Evolutionary conservation across 768 basidiomycete genomes (phyloP).

Genomic region (Lyophyllum semitale): DNA sequence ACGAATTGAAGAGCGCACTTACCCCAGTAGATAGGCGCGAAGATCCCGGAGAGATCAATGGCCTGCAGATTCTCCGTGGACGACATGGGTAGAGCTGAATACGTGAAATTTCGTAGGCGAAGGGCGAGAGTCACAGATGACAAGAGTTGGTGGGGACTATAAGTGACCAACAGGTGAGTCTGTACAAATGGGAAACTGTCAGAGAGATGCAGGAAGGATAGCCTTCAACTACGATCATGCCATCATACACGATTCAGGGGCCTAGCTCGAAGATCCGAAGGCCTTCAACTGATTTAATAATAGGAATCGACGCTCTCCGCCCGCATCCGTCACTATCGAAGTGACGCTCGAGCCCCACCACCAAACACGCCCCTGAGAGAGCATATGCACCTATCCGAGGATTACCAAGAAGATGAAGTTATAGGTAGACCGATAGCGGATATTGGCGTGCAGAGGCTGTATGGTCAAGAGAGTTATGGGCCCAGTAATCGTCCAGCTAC

Average conservation of each 20-base stretch:
- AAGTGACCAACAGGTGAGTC: not conserved
- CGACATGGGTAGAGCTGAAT: not conserved
- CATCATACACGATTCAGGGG: not conserved
- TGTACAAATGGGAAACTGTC: not conserved
- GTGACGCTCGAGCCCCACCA: too few relatives aligned
- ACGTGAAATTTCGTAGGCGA: not conserved
- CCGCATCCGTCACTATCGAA: not conserved
- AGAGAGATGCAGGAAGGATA: not conserved
- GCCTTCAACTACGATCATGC: not conserved
- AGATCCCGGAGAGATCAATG: slow-evolving; percentile 25
- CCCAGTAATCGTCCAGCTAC: too few relatives aligned
- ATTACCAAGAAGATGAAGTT: too few relatives aligned
- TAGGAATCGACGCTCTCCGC: not conserved
- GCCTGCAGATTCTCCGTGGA: not conserved
- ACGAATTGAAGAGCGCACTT: not conserved
- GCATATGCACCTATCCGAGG: too few relatives aligned
- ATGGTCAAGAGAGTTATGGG: too few relatives aligned
- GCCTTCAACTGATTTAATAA: not conserved
- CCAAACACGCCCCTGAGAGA: too few relatives aligned
- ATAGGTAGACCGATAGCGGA: too few relatives aligned
- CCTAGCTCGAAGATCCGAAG: not conserved
- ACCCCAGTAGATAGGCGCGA: slow-evolving; percentile 38
- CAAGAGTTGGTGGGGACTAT: not conserved
- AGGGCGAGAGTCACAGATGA: not conserved
- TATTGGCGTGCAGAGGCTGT: too few relatives aligned